Conservation (phyloP, 73 alveolate genomes). For the Paramecium caudatum region DNA sequence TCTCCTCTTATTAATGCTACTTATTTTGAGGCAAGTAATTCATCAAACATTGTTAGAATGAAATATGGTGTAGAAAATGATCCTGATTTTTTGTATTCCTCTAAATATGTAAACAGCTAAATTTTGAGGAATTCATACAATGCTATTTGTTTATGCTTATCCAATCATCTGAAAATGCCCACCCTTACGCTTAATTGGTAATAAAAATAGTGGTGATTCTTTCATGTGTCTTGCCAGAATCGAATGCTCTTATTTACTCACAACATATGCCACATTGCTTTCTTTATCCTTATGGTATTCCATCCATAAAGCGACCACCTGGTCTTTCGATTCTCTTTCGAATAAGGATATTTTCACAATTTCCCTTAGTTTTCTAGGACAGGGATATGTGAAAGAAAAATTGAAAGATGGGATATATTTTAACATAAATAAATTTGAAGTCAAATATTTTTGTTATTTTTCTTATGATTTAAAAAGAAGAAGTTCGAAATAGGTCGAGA, state of each 20-base stretch:
- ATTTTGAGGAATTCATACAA: conserved; percentile 26
- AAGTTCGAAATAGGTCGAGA: too few species aligned
- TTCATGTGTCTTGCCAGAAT: conserved; percentile 62
- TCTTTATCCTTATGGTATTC: conserved; percentile 82
- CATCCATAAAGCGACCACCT: conserved; percentile 79
- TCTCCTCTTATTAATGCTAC: conserved; percentile 87
- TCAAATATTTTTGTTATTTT: too few species aligned
- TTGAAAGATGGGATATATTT: conserved; percentile 6
- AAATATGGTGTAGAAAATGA: conserved; percentile 83
- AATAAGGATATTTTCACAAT: conserved; percentile 80
- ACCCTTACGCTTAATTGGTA: conserved; percentile 81
- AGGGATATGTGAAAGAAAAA: conserved; percentile 86
- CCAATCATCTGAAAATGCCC: conserved; percentile 85
- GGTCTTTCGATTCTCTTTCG: conserved; percentile 82
- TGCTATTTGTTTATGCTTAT: conserved; percentile 80
- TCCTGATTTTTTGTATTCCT: conserved; percentile 85
- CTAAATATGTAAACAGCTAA: conserved; percentile 82
- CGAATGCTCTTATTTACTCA: conserved; percentile 71
- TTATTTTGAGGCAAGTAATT: conserved; percentile 80
- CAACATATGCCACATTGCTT: conserved; percentile 78
- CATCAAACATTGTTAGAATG: conserved; percentile 87
- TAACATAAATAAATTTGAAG: conserved; percentile 55
- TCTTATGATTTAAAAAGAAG: too few species aligned
- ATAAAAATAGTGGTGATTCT: conserved; percentile 82
- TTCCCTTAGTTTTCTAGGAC: conserved; percentile 89